phyloP scores from a whole-genome alignment of 2,329 filamentous ascomycete species.

The Alternaria ethzedia region DNA sequence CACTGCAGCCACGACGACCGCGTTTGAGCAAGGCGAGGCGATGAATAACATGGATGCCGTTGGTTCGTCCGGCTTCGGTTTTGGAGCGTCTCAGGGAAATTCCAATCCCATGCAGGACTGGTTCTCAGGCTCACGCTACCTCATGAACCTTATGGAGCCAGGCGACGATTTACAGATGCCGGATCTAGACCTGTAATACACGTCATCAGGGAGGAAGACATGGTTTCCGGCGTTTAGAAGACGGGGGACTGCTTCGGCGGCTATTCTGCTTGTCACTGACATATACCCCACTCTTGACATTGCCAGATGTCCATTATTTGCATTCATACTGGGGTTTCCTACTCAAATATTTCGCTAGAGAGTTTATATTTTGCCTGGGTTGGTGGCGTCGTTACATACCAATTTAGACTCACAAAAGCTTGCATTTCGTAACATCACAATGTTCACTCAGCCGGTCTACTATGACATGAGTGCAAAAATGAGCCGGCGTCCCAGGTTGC shows the following conservation, averaged over 20 bases:
- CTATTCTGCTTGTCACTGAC: neutral
- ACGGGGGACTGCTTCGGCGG: neutral
- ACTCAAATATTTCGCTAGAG: neutral
- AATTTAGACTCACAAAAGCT: neutral
- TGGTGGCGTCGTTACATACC: neutral
- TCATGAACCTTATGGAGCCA: constrained; percentile 67
- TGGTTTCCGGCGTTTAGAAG: neutral
- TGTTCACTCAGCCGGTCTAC: neutral
- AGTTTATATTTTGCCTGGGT: neutral
- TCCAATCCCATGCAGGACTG: constrained; percentile 65
- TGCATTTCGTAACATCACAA: neutral
- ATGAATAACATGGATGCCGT: neutral
- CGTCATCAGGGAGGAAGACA: neutral
- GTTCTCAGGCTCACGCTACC: constrained; percentile 70
- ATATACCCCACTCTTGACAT: neutral
- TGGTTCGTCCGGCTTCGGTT: constrained; percentile 11
- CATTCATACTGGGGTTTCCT: neutral
- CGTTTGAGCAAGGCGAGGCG: constrained; percentile 7
- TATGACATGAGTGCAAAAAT: neutral
- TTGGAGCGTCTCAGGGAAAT: constrained; percentile 12
- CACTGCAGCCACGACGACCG: constrained; percentile 9
- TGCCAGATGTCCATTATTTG: neutral
- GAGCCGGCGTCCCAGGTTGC: neutral
- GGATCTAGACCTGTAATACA: constrained; percentile 24
- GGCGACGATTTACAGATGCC: constrained; percentile 57